A percentile compares a stretch with the other conserved stretches of the same genome.
Evolutionary conservation across 164 flowering plant genomes (phyloP).

Genomic region (Santalum album): DNA sequence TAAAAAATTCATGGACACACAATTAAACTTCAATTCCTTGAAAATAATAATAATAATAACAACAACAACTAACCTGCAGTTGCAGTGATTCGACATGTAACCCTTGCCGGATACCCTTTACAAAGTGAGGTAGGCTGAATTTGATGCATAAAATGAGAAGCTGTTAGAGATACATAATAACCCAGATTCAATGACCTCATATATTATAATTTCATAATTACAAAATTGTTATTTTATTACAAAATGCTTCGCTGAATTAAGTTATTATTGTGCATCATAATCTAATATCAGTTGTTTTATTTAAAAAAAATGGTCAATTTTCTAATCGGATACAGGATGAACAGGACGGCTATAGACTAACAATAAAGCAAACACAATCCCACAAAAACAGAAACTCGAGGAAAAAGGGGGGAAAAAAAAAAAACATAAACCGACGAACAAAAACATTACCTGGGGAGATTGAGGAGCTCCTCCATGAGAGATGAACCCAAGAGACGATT

Average conservation of each 20-base stretch:
- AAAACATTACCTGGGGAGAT: constrained; percentile 25
- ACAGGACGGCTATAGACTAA: no score
- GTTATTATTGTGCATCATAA: background rate
- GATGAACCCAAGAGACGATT: constrained; percentile 30
- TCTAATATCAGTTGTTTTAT: background rate
- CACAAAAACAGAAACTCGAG: background rate
- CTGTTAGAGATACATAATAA: background rate
- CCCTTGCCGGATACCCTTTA: constrained; percentile 17
- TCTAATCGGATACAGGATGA: background rate
- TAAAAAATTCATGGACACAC: background rate
- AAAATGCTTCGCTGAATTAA: background rate
- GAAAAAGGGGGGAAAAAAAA: background rate
- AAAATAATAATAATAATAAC: background rate
- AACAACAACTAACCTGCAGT: constrained; percentile 42
- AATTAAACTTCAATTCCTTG: background rate
- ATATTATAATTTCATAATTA: background rate
- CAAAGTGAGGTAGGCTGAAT: constrained; percentile 32
- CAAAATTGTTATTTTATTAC: background rate
- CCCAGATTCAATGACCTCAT: background rate
- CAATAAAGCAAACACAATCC: background rate
- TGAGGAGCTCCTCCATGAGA: constrained; percentile 22
- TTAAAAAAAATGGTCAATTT: background rate
- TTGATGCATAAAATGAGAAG: background rate
- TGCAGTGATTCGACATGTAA: constrained; percentile 28
- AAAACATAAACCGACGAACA: background rate